Conservation (phyloP, 2,329 filamentous ascomycete species). For the Chrysoporthe austroafricana region DNA sequence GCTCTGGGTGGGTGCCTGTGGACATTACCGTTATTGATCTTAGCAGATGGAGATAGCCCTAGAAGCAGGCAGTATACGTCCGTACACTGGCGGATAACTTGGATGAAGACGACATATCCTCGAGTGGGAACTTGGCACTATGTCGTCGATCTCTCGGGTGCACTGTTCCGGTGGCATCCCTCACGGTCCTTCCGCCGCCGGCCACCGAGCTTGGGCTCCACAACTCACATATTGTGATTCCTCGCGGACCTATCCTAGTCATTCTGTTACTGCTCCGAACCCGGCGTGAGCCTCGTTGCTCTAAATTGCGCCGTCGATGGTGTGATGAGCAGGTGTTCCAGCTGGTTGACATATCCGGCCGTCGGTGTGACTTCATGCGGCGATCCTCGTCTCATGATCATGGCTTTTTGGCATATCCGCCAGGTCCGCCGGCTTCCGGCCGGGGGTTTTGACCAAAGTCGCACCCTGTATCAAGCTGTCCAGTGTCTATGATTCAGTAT, state of each 20-base stretch:
- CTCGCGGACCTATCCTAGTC: neutral
- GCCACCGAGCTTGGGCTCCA: neutral
- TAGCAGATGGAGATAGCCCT: neutral
- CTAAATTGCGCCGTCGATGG: neutral
- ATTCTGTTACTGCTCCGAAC: neutral
- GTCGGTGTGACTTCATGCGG: neutral
- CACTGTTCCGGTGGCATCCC: neutral
- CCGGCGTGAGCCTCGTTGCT: neutral
- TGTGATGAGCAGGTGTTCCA: neutral
- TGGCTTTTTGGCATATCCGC: neutral
- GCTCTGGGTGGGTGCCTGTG: neutral
- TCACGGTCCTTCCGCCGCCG: neutral
- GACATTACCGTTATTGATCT: neutral
- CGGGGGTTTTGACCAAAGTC: neutral
- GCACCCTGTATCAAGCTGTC: too few species aligned
- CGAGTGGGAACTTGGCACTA: too few species aligned
- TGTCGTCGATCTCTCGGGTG: too few species aligned
- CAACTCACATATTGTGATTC: neutral
- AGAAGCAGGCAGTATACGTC: neutral
- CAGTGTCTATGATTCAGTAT: neutral
- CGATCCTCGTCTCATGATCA: neutral
- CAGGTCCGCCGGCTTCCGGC: neutral
- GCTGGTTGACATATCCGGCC: neutral
- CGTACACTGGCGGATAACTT: neutral
- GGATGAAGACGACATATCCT: neutral